Conservation (phyloP, 1,284 basidiomycete species). For the Ustilago tritici region DNA sequence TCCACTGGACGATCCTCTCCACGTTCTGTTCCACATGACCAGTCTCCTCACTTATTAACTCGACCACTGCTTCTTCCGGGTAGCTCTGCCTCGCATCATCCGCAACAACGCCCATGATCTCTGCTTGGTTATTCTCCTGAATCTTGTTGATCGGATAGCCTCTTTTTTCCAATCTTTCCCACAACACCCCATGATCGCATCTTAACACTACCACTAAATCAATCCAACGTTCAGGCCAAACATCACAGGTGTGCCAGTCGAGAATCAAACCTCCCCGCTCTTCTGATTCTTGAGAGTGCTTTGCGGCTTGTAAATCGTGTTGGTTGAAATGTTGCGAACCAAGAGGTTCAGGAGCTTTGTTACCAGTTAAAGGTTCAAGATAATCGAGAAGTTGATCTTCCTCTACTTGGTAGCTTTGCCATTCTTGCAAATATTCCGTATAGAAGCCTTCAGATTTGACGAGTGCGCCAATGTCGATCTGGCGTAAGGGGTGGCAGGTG, state of each 20-base stretch:
- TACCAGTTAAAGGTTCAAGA: conserved; percentile 60
- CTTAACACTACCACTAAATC: conserved; percentile 95
- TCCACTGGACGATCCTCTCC: conserved; percentile 85
- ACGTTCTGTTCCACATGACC: conserved; percentile 90
- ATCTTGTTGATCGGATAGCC: conserved; percentile 92
- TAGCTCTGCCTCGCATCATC: conserved; percentile 91
- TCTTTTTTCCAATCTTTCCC: conserved; percentile 91
- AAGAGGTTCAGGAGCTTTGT: conserved; percentile 58
- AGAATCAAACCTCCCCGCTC: conserved; percentile 79
- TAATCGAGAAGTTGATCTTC: conserved; percentile 76
- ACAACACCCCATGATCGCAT: conserved; percentile 88
- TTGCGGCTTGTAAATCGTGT: conserved; percentile 19
- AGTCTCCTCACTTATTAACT: conserved; percentile 81
- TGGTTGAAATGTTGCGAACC: conserved; percentile 45
- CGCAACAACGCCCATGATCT: conserved; percentile 94
- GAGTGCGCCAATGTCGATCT: conserved; percentile 89
- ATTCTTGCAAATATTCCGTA: conserved; percentile 89
- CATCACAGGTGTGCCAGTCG: conserved; percentile 96
- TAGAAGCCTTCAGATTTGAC: conserved; percentile 87
- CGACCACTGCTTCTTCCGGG: conserved; percentile 84
- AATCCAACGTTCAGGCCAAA: conserved; percentile 95
- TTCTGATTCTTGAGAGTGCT: conserved; percentile 46
- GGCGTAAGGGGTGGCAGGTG: conserved; percentile 66
- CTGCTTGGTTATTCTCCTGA: conserved; percentile 97
- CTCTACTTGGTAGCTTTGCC: conserved; percentile 93